Conservation (phyloP, 2,329 filamentous ascomycete species). For the Phyllosticta citriasiana region DNA sequence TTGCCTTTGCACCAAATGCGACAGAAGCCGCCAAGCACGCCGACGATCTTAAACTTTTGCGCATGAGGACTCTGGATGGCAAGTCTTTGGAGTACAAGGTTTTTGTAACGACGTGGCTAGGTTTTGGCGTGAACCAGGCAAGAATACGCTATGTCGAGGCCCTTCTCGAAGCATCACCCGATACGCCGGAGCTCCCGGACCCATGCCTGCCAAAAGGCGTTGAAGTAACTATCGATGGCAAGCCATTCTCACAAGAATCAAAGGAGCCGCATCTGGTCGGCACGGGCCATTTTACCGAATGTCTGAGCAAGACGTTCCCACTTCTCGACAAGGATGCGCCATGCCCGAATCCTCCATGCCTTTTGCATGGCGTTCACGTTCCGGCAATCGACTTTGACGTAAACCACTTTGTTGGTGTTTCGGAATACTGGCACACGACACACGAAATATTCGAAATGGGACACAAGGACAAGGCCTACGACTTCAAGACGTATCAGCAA, state of each 20-base stretch:
- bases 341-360: slow-evolving; percentile 73
- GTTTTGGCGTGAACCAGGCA: slow-evolving; percentile 93
- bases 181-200: slow-evolving; percentile 65
- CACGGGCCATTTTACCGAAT: slow-evolving; percentile 80
- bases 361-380: slow-evolving; percentile 84
- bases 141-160: slow-evolving; percentile 72
- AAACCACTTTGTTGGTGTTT: slow-evolving; percentile 96
- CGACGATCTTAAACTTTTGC: slow-evolving; percentile 76
- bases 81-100: slow-evolving; percentile 70
- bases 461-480: slow-evolving; percentile 70
- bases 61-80: slow-evolving; percentile 76
- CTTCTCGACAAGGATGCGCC: slow-evolving; percentile 81
- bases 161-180: slow-evolving; percentile 56
- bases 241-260: slow-evolving; percentile 39
- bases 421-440: slow-evolving; percentile 98
- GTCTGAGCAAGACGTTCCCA: slow-evolving; percentile 70
- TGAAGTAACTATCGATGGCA: slow-evolving; percentile 62
- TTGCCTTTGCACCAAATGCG: slow-evolving; percentile 88
- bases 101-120: slow-evolving; percentile 94
- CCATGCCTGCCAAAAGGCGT: slow-evolving; percentile 80
- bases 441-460: slow-evolving; percentile 81
- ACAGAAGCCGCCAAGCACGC: slow-evolving; percentile 87
- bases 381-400: slow-evolving; percentile 94
- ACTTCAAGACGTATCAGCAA: slow-evolving; percentile 80
- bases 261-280: slow-evolving; percentile 57